Evolutionary conservation across 805 yeast genomes (phyloP), one percentile per base, ranked within the genome.

Genomic region (Lachancea dasiensis): DNA sequence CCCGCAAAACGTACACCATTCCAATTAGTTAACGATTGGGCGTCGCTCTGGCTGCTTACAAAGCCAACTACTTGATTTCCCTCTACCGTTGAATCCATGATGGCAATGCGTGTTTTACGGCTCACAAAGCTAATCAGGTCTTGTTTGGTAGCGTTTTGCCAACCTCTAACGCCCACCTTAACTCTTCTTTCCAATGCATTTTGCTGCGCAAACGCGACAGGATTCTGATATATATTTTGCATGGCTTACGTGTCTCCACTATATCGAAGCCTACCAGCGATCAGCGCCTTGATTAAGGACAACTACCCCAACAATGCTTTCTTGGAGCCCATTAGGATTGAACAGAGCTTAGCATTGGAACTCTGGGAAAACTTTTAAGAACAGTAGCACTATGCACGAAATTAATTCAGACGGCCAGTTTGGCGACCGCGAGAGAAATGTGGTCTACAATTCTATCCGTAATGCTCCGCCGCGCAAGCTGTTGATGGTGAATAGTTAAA

Each of bases 1-100:
- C 92, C 90, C 1, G 95, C 94, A 65, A 86, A 87, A 42, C 79
- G 68, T 35, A 81, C 78, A n/a, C 95, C 95, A 28, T 72, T 68
- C 74, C 81, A 79, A 43, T 70, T 73, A 28, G 65, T 56, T 34
- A 86, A 61, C 5, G 67, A 70, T 15, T 73, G 68, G 0, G 86
- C 86, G 14, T 84, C 86, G 18, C 62, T 60, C 21, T 67, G 64
- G 3, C 59, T 60, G 27, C 65, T 64, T 11, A 84, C 89, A 13
- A 66, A 67, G 0, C 83, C 95, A 27, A 69, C 67, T 15, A 86
- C 60, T 1, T 72, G 65, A 3, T 77, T 76, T 7, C 77, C 75
- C 39, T 78, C 78, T 5, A 77, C 73, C 3, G 57, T 49, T 8
- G 77, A 66, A 53, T 81, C 73, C 35, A 61, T 58, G 9, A 89